A percentile compares a stretch with the other conserved stretches of the same genome.
Conservation (phyloP, 73 alveolate genomes). For the Paramecium sonneborni region DNA sequence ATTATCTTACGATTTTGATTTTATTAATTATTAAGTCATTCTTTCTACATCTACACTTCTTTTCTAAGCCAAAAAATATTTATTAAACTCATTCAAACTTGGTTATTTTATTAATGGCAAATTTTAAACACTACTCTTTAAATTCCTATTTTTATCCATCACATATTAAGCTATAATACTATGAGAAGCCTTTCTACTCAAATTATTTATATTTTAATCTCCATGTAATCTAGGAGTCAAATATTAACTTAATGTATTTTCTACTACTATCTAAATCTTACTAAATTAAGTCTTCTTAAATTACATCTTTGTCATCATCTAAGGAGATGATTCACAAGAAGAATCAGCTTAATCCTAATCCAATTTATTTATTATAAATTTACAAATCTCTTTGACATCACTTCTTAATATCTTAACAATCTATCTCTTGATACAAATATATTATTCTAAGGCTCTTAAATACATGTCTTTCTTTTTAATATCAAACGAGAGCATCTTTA, state of each 20-base stretch:
- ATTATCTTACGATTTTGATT: neutral
- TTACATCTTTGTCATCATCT: neutral
- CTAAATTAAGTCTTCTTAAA: slow-evolving; percentile 3
- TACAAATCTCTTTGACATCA: neutral
- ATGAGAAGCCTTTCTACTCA: neutral
- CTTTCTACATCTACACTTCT: neutral
- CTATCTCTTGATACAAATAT: neutral
- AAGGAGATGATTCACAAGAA: neutral
- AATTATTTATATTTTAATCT: neutral
- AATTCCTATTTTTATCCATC: neutral
- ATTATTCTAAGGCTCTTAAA: neutral
- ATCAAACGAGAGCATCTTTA: neutral
- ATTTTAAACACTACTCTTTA: neutral
- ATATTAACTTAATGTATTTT: neutral
- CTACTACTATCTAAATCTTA: neutral
- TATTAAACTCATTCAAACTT: neutral
- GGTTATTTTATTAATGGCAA: neutral
- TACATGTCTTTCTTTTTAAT: neutral
- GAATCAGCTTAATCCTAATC: neutral
- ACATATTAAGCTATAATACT: neutral
- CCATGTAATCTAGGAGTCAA: neutral
- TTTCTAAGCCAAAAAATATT: neutral
- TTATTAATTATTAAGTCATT: neutral
- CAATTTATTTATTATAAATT: neutral
- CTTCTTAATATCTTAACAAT: neutral